Percentiles rank a stretch among this genome's conserved stretches.
Evolutionary conservation across 164 flowering plant genomes (phyloP).

Genomic region (Buxus sempervirens): DNA sequence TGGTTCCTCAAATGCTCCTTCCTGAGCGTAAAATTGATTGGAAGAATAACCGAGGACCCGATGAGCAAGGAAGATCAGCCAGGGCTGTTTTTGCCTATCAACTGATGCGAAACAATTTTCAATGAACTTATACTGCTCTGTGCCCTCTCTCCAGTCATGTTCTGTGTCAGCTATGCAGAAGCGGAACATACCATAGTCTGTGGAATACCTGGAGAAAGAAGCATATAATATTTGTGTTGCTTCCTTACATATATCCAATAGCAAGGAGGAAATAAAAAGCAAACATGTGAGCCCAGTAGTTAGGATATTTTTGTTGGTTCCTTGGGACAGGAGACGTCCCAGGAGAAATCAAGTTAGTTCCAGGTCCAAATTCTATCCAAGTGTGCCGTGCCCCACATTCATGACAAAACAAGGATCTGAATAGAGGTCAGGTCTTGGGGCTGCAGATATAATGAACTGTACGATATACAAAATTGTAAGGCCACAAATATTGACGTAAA

Average conservation of each 20-base stretch:
- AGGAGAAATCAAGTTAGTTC: not conserved
- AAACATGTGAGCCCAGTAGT: not conserved
- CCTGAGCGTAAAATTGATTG: slow-evolving; percentile 38
- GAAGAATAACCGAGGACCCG: slow-evolving; percentile 92
- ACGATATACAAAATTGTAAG: too few species aligned
- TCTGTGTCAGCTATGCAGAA: slow-evolving; percentile 93
- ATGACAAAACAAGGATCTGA: too few species aligned
- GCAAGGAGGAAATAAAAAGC: not conserved
- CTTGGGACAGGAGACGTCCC: not conserved
- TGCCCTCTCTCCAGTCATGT: slow-evolving; percentile 92
- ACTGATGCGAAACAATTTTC: slow-evolving; percentile 81
- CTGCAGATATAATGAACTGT: not conserved
- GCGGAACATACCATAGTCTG: slow-evolving; percentile 92
- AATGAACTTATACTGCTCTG: slow-evolving; percentile 81
- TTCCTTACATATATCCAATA: not conserved
- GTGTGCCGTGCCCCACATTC: too few species aligned
- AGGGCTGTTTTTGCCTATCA: slow-evolving; percentile 88
- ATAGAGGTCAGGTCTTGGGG: too few species aligned
- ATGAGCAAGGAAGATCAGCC: slow-evolving; percentile 93
- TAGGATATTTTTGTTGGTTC: not conserved
- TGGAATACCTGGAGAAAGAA: slow-evolving; percentile 63
- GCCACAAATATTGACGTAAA: too few species aligned
- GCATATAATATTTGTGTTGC: not conserved
- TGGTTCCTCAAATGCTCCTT: slow-evolving; percentile 89
- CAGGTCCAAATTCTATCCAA: too few species aligned